These are phyloP conservation scores for Calonectria crousiana DNA, from an alignment of 2,329 filamentous ascomycete species.

Conservation along the genomic window DNA sequence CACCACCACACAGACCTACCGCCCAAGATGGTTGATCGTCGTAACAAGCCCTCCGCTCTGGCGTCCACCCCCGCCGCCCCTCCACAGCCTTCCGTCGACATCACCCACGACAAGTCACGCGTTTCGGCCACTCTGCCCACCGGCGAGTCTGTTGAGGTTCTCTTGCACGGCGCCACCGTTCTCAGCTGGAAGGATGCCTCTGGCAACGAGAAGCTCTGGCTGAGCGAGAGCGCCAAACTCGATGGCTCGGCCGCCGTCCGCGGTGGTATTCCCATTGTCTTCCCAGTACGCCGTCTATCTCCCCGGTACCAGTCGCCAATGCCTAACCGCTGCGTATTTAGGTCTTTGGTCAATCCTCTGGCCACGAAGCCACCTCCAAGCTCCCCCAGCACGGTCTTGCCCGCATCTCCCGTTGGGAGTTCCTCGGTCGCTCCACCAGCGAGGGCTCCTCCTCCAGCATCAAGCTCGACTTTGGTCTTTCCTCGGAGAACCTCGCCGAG, in stretches of 20 bases:
- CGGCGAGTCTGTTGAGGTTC: slow-evolving; percentile 86
- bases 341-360: slow-evolving; percentile 88
- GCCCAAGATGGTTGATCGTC: slow-evolving; percentile 79
- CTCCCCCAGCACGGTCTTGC: slow-evolving; percentile 97
- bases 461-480: slow-evolving; percentile 96
- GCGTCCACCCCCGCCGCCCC: slow-evolving; percentile 79
- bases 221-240: slow-evolving; percentile 83
- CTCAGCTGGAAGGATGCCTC: slow-evolving; percentile 90
- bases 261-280: slow-evolving; percentile 92
- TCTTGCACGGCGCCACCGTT: slow-evolving; percentile 93
- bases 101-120: slow-evolving; percentile 76
- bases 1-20: neutral
- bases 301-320: neutral
- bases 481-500: slow-evolving; percentile 76
- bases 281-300: slow-evolving; percentile 75
- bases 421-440: slow-evolving; percentile 82
- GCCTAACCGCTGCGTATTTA: slow-evolving; percentile 47
- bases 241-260: slow-evolving; percentile 92
- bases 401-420: slow-evolving; percentile 91
- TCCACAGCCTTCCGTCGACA: slow-evolving; percentile 81
- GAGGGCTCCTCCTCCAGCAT: slow-evolving; percentile 73
- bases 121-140: slow-evolving; percentile 86
- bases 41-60: slow-evolving; percentile 84
- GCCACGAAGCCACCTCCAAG: slow-evolving; percentile 80
- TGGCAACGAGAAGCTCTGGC: slow-evolving; percentile 85